Evolutionary conservation across 257 asterid genomes (phyloP).

Genomic region (Lycium barbarum): DNA sequence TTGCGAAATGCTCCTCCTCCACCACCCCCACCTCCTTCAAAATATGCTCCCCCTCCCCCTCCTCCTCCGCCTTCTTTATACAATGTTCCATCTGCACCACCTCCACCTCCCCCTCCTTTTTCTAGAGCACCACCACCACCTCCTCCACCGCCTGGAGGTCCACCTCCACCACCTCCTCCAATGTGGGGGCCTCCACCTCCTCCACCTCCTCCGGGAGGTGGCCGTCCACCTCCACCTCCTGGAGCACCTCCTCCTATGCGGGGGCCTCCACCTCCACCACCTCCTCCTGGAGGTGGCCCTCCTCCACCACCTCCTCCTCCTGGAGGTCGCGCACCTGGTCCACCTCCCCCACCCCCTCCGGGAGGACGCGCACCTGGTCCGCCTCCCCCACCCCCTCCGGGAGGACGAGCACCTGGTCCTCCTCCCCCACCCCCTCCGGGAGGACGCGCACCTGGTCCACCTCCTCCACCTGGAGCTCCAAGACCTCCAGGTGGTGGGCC

Average conservation of each 20-base stretch:
- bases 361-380: conserved; percentile 50
- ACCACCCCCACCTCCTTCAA: conserved; percentile 34
- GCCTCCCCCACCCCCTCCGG: conserved; percentile 54
- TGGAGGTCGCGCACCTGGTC: conserved; percentile 40
- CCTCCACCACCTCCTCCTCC: conserved; percentile 49
- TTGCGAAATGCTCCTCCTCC: conserved; percentile 32
- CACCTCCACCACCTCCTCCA: conserved; percentile 37
- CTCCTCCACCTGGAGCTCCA: conserved; percentile 56
- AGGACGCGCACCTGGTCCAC: conserved; percentile 31
- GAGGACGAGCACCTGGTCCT: conserved; percentile 41
- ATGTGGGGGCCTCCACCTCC: conserved; percentile 38
- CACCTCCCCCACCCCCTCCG: conserved; percentile 48
- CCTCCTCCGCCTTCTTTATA: conserved; percentile 42
- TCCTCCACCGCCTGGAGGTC: conserved; percentile 65
- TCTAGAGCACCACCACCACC: conserved; percentile 55
- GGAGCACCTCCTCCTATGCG: conserved; percentile 37
- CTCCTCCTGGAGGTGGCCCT: conserved; percentile 39
- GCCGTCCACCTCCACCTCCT: conserved; percentile 45
- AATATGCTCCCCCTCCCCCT: conserved; percentile 45
- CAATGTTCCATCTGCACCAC: conserved; percentile 47
- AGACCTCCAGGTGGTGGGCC: conserved; percentile 59
- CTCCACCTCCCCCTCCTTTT: conserved; percentile 54
- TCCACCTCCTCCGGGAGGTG: conserved; percentile 38
- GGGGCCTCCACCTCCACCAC: conserved; percentile 27
- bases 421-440: no score